These are phyloP conservation scores for Caryopteris hybrid DNA, from an alignment of 305 asterid species.

Conservation along the genomic window DNA sequence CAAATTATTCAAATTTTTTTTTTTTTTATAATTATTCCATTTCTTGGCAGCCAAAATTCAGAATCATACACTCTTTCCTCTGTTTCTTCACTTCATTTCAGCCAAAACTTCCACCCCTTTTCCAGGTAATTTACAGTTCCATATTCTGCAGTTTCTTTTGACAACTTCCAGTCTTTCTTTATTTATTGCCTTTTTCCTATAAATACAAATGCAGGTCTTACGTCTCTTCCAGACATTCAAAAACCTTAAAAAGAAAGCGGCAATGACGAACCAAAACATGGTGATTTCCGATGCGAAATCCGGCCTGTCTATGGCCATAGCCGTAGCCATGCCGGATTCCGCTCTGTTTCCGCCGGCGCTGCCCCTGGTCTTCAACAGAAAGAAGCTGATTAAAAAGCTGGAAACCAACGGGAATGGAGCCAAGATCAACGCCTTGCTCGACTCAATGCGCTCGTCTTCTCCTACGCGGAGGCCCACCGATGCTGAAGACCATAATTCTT, in stretches of 20 bases:
- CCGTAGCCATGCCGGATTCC: constrained; percentile 44
- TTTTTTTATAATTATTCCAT: not conserved
- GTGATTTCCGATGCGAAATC: constrained; percentile 48
- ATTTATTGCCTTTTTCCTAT: not conserved
- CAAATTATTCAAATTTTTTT: too few species aligned
- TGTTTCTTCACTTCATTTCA: constrained; percentile 18
- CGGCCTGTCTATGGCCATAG: constrained; percentile 42
- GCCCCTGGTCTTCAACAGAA: constrained; percentile 17
- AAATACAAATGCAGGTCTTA: constrained; percentile 26
- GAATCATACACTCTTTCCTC: too few species aligned
- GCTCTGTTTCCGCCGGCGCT: constrained; percentile 19
- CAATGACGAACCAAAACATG: constrained; percentile 55
- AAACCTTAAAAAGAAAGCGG: not conserved
- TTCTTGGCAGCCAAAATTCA: too few species aligned
- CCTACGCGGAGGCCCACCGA: constrained; percentile 53
- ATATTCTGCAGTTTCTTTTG: not conserved
- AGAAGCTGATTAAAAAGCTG: constrained; percentile 24
- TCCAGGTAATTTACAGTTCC: constrained; percentile 35
- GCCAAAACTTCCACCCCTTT: constrained; percentile 27
- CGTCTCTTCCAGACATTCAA: not conserved
- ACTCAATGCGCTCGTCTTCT: constrained; percentile 86
- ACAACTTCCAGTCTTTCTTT: not conserved
- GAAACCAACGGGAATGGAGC: constrained; percentile 30
- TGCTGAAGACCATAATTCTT: constrained; percentile 42
- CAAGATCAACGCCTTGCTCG: constrained; percentile 47